Percentiles rank a stretch among this genome's conserved stretches.
These are phyloP conservation scores for Monosporascus sp. DNA, from an alignment of 2,329 filamentous ascomycete genomes.

Conservation along the genomic window DNA sequence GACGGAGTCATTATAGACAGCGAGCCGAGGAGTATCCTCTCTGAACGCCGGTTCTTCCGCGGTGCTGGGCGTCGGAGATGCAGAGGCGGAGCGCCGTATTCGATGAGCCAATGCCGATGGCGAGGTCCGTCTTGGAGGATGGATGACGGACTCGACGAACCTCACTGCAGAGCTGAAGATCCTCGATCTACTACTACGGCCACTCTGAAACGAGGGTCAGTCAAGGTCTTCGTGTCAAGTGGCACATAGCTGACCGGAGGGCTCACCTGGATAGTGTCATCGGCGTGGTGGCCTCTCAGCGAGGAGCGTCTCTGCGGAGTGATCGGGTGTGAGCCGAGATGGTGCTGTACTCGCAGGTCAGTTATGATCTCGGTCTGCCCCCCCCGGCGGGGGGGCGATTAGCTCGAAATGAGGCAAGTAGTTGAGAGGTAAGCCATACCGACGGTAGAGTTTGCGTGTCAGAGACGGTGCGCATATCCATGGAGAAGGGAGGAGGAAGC, in stretches of 20 bases:
- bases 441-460: constrained; percentile 22
- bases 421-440: constrained; percentile 9
- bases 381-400: background rate
- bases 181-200: constrained; percentile 13
- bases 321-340: constrained; percentile 6
- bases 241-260: constrained; percentile 7
- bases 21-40: constrained; percentile 20
- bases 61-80: constrained; percentile 8
- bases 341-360: background rate
- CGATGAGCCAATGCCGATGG: constrained; percentile 9
- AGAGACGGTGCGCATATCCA: constrained; percentile 19
- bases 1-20: constrained; percentile 41
- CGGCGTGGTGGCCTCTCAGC: constrained; percentile 7
- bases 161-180: constrained; percentile 22
- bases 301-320: constrained; percentile 21
- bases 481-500: constrained; percentile 25
- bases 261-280: constrained; percentile 4
- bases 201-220: constrained; percentile 2
- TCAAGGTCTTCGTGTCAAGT: background rate
- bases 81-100: constrained; percentile 3
- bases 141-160: constrained; percentile 19
- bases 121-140: constrained; percentile 12
- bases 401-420: constrained; percentile 7
- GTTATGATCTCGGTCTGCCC: too few species aligned
- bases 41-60: constrained; percentile 9